phyloP scores from a whole-genome alignment of 805 yeast species.

The Candida morakotiae region DNA sequence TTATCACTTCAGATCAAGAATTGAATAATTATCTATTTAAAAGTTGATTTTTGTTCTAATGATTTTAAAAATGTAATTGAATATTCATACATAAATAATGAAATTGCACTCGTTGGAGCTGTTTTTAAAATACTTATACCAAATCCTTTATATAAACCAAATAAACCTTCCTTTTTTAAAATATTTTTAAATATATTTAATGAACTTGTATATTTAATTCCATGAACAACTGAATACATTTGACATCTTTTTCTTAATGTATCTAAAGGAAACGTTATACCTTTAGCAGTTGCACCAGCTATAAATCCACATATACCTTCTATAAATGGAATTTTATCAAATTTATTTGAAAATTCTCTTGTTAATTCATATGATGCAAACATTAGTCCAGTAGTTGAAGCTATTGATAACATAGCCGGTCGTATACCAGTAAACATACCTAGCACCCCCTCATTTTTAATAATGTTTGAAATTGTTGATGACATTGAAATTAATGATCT shows the following conservation, averaged over 20 bases:
- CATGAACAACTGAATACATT: slow-evolving; percentile 31
- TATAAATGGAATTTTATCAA: slow-evolving; percentile 29
- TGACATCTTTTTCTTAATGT: slow-evolving; percentile 76
- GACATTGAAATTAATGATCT: slow-evolving; percentile 36
- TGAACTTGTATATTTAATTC: slow-evolving; percentile 12
- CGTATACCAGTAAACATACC: slow-evolving; percentile 50
- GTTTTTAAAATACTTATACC: slow-evolving; percentile 67
- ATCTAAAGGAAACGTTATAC: slow-evolving; percentile 80
- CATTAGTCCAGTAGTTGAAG: slow-evolving; percentile 69
- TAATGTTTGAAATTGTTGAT: slow-evolving; percentile 21
- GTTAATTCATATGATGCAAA: slow-evolving; percentile 63
- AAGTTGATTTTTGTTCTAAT: slow-evolving; percentile 1
- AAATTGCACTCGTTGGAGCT: slow-evolving; percentile 73
- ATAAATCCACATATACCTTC: slow-evolving; percentile 64
- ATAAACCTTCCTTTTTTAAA: slow-evolving; percentile 51
- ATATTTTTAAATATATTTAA: slow-evolving; percentile 34
- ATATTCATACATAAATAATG: slow-evolving; percentile 63
- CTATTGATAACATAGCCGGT: slow-evolving; percentile 57
- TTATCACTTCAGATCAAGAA: no score
- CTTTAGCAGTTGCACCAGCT: slow-evolving; percentile 76
- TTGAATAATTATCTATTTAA: no score
- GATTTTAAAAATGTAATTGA: slow-evolving; percentile 13
- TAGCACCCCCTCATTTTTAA: slow-evolving; percentile 26
- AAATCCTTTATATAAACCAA: slow-evolving; percentile 74
- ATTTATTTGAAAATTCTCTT: slow-evolving; percentile 30